Conservation (phyloP, 352 stramenopile genomes). For the Phytophthora fragariaefolia region DNA sequence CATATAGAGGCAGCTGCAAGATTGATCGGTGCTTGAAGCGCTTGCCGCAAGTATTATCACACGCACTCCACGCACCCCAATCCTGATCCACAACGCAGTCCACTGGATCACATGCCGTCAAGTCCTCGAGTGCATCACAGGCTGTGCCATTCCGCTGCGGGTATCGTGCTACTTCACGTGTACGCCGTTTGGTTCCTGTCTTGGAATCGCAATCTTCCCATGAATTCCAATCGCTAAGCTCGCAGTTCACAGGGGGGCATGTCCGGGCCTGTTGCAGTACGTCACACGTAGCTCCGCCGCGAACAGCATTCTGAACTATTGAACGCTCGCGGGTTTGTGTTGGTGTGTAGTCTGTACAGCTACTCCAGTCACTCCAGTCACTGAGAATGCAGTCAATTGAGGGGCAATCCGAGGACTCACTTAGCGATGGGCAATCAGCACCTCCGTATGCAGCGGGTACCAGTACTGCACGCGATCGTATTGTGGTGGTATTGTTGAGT, state of each 20-base stretch:
- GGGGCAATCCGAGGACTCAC: conserved; percentile 45
- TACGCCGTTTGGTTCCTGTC: conserved; percentile 33
- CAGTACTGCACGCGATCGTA: conserved; percentile 37
- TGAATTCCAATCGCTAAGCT: conserved; percentile 36
- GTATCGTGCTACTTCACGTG: conserved; percentile 27
- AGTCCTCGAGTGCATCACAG: conserved; percentile 42
- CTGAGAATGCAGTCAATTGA: conserved; percentile 49
- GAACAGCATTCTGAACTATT: conserved; percentile 42
- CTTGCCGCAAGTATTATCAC: conserved; percentile 40
- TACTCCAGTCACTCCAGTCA: conserved; percentile 52
- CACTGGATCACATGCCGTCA: conserved; percentile 40
- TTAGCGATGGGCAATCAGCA: conserved; percentile 33
- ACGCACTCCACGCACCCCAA: conserved; percentile 55
- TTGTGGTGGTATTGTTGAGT: conserved; percentile 32
- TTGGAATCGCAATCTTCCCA: conserved; percentile 42
- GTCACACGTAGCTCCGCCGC: conserved; percentile 42
- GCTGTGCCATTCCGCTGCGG: conserved; percentile 35
- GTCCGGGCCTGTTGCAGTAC: conserved; percentile 32
- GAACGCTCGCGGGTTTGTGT: conserved; percentile 51
- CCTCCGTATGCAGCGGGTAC: conserved; percentile 34
- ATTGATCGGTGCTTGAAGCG: conserved; percentile 47
- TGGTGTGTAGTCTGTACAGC: conserved; percentile 50
- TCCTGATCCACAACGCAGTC: conserved; percentile 50
- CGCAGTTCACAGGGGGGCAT: conserved; percentile 56
- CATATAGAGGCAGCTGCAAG: conserved; percentile 41